Conservation (phyloP, 2,329 filamentous ascomycete genomes). For the Fusarium sacchari region DNA sequence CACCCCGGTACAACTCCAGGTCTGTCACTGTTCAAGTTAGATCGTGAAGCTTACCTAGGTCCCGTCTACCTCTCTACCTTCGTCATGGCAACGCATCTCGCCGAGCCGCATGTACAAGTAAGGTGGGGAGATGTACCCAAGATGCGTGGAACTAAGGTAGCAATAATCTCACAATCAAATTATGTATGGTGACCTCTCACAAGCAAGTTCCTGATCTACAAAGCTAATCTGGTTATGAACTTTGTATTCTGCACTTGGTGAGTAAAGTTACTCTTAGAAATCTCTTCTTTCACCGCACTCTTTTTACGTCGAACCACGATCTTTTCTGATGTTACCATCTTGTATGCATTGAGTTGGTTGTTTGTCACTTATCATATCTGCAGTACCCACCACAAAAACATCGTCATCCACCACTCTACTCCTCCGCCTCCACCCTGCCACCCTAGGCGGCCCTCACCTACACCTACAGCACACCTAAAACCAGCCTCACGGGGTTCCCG, state of each 20-base stretch:
- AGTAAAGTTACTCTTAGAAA: neutral
- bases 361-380: conserved; percentile 18
- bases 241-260: neutral
- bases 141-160: neutral
- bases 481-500: conserved; percentile 38
- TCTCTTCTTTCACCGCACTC: conserved; percentile 6
- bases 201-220: conserved; percentile 10
- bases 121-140: neutral
- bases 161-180: neutral
- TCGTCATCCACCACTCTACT: conserved; percentile 25
- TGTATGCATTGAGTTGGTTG: neutral
- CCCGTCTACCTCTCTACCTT: conserved; percentile 24
- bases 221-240: neutral
- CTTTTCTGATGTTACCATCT: conserved; percentile 4
- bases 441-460: too few species aligned
- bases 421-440: conserved; percentile 17
- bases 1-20: neutral
- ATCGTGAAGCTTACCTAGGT: conserved; percentile 33
- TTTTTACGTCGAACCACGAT: neutral
- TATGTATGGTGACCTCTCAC: neutral
- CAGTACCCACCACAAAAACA: conserved; percentile 11
- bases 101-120: conserved; percentile 25
- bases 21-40: conserved; percentile 23
- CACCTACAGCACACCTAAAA: conserved; percentile 11
- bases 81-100: conserved; percentile 40